phyloP scores from a whole-genome alignment of 1,284 basidiomycete species.

The Sporisorium sorghi region DNA sequence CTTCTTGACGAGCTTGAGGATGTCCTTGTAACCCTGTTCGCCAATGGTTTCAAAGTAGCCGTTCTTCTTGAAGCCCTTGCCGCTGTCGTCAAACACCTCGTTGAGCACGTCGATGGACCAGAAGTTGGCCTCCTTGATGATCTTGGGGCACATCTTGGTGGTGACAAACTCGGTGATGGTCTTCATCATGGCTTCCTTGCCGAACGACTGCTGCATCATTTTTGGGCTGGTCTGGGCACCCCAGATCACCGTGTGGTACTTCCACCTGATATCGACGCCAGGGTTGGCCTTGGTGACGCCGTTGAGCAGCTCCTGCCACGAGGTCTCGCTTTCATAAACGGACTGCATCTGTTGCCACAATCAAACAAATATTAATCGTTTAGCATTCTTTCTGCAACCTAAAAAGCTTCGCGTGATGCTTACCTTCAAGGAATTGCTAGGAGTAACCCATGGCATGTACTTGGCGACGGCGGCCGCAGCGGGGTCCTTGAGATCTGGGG shows the following conservation, averaged over 20 bases:
- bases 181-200: constrained; percentile 53
- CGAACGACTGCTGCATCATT: constrained; percentile 41
- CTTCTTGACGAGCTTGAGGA: constrained; percentile 43
- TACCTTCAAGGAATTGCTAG: constrained; percentile 23
- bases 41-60: constrained; percentile 49
- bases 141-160: constrained; percentile 47
- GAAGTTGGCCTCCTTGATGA: constrained; percentile 49
- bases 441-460: constrained; percentile 30
- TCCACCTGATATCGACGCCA: constrained; percentile 19
- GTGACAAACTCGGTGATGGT: constrained; percentile 43
- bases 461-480: constrained; percentile 12
- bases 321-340: constrained; percentile 34
- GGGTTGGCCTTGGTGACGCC: constrained; percentile 21
- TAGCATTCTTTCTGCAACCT: too few species aligned
- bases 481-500: constrained; percentile 41
- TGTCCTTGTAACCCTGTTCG: constrained; percentile 45
- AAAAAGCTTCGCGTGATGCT: background rate
- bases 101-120: constrained; percentile 50
- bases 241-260: constrained; percentile 49
- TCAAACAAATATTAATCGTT: too few species aligned
- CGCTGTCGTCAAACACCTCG: constrained; percentile 47
- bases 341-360: constrained; percentile 37
- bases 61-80: constrained; percentile 46
- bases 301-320: constrained; percentile 32
- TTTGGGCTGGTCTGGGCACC: constrained; percentile 29